Evolutionary conservation across 164 flowering plant genomes (phyloP).

Genomic region (Nymphaea colorata): DNA sequence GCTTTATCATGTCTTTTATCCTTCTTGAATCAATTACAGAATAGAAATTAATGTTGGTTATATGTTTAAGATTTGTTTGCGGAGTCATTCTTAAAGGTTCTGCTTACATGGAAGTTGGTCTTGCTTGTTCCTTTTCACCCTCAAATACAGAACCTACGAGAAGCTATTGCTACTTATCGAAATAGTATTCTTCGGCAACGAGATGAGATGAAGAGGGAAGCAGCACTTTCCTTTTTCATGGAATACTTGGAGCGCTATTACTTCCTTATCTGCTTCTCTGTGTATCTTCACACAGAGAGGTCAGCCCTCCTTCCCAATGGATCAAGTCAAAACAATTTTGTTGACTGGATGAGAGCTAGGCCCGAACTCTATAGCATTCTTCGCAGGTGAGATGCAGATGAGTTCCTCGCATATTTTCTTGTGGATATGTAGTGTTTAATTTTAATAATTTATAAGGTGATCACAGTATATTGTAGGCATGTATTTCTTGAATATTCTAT

Average conservation of each 20-base stretch:
- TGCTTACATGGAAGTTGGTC: background rate
- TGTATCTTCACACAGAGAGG: conserved; percentile 83
- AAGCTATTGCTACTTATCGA: conserved; percentile 91
- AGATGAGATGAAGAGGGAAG: conserved; percentile 96
- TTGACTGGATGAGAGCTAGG: conserved; percentile 96
- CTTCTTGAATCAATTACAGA: background rate
- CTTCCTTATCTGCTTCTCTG: conserved; percentile 95
- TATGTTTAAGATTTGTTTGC: too few relatives aligned
- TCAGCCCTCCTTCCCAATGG: conserved; percentile 44
- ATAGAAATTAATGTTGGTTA: background rate
- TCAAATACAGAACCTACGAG: conserved; percentile 67
- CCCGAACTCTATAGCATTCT: conserved; percentile 94
- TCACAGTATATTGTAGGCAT: too few relatives aligned
- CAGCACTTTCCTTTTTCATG: conserved; percentile 82
- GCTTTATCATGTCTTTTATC: background rate
- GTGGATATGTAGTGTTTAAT: too few relatives aligned
- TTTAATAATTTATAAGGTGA: too few relatives aligned
- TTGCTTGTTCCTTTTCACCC: background rate
- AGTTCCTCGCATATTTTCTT: background rate
- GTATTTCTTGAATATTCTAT: too few relatives aligned
- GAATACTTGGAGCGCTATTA: conserved; percentile 96
- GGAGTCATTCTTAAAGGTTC: background rate
- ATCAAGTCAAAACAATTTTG: conserved; percentile 47
- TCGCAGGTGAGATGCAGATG: conserved; percentile 49
- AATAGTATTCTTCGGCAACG: conserved; percentile 78